Evolutionary conservation across 345 rosid genomes (phyloP), one percentile per base, ranked within the genome.

Genomic region (Eucalyptus decipiens): DNA sequence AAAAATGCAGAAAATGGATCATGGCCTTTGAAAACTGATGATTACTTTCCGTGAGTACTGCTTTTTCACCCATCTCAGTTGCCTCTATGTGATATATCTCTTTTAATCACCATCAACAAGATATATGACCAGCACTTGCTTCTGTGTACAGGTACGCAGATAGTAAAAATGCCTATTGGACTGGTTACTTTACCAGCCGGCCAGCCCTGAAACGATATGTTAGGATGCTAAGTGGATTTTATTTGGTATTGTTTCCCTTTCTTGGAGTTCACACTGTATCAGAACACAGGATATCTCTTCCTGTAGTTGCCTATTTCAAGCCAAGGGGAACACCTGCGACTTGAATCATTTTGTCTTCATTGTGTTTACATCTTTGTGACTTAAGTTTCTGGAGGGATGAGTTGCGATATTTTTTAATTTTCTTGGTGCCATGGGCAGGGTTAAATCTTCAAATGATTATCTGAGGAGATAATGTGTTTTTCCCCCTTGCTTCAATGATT

Each of bases 171-270:
- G 95, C 98, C 50, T 96, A 97, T 87, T 97, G 98, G 98, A 97
- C 99, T 48, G 99, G 99, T 87, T 97, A 87, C 92, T 97, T 97
- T 91, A 95, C 96, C 47, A 95, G 98, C 90, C 97, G 98, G 48
- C 98, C 99, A 51, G 95, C 94, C 88, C 91, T 97, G 86, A 97
- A 97, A 93, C 90, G 95, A 91, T 95, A 93, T 89, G 92, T 95
- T 80, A 93, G 99, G 89, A 89, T 91, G 93, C 95, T 97, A 48
- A 95, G 99, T 85, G 99, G 99, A 87, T 97, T 93, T 90, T 95
- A 96, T 93, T 88, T 97, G 98, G 99, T 97, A 95, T 92, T 76
- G 85, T 40, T 76, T 76, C 45, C 12, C 17, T 76, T 76, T 76
- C 47, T 19, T 76, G 83, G 47, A 76, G 47, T 76, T 76, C 83